Percentiles rank a stretch among this genome's conserved stretches.
Conservation (phyloP, 768 basidiomycete genomes). For the Agrocybe pediades region DNA sequence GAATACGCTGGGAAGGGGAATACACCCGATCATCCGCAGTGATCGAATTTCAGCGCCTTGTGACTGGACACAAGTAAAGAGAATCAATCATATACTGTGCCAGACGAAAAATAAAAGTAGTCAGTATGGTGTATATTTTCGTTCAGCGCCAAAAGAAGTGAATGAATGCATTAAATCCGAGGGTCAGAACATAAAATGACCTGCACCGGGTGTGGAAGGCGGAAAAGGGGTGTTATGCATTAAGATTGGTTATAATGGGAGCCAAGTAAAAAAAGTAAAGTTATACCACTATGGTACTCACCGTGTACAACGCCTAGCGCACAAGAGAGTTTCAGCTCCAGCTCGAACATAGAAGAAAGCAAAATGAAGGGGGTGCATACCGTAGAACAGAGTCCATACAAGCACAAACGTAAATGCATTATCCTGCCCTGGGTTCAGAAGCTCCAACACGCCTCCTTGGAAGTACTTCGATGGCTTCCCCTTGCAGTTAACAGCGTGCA, state of each 20-base stretch:
- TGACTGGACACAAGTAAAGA: background rate
- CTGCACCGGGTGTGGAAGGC: background rate
- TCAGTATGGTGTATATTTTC: slow-evolving; percentile 3
- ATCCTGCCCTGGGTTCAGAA: slow-evolving; percentile 87
- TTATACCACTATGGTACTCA: slow-evolving; percentile 23
- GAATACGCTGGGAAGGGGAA: too few species aligned
- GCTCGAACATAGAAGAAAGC: background rate
- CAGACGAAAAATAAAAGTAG: background rate
- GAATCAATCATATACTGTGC: slow-evolving; percentile 17
- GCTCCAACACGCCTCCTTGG: slow-evolving; percentile 60
- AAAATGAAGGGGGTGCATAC: slow-evolving; percentile 42
- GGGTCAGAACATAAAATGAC: background rate
- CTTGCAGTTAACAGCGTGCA: slow-evolving; percentile 72
- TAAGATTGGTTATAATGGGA: too few species aligned
- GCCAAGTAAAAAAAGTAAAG: background rate
- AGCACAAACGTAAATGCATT: slow-evolving; percentile 90
- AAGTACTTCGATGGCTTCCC: slow-evolving; percentile 62
- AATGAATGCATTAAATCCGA: slow-evolving; percentile 1
- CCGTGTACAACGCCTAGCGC: slow-evolving; percentile 42
- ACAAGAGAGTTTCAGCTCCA: background rate
- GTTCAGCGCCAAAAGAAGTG: slow-evolving; percentile 1
- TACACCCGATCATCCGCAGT: slow-evolving; percentile 4
- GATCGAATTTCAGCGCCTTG: slow-evolving; percentile 1
- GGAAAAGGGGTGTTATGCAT: background rate
- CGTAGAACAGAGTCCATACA: slow-evolving; percentile 93